Percentiles rank a stretch among this genome's conserved stretches.
Evolutionary conservation across 1,139 yeast species (phyloP).

Genomic region (Blastobotrys apis): DNA sequence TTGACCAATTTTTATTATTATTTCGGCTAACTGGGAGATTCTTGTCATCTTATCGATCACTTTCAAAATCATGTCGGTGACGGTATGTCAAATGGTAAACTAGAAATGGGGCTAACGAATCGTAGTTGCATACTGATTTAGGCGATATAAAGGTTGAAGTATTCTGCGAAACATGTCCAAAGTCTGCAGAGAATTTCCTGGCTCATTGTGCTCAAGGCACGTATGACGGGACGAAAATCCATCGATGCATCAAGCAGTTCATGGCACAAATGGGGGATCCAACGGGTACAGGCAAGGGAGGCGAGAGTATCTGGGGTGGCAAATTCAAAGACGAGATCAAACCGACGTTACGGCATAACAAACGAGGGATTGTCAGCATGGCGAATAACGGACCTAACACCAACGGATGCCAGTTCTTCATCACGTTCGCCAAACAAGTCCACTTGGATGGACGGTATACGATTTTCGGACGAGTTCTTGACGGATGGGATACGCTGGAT

Average conservation of each 20-base stretch:
- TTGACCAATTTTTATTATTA: background rate
- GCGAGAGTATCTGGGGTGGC: constrained; percentile 50
- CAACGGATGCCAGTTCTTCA: constrained; percentile 44
- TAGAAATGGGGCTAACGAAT: background rate
- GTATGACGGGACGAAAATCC: constrained; percentile 40
- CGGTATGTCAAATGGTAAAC: background rate
- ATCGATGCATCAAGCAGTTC: constrained; percentile 44
- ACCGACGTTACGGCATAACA: constrained; percentile 40
- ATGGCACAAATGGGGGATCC: constrained; percentile 52
- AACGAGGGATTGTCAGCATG: constrained; percentile 45
- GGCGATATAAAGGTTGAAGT: constrained; percentile 42
- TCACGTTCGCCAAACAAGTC: constrained; percentile 39
- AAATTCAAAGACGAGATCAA: constrained; percentile 47
- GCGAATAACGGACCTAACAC: constrained; percentile 44
- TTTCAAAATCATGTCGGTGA: background rate
- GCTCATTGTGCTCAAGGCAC: constrained; percentile 49
- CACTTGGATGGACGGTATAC: constrained; percentile 54
- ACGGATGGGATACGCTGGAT: constrained; percentile 36
- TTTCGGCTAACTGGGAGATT: too few species aligned
- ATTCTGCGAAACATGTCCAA: constrained; percentile 41
- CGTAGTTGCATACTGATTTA: constrained; percentile 39
- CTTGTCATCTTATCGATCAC: too few species aligned
- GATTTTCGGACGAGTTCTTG: constrained; percentile 52
- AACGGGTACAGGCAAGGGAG: constrained; percentile 48
- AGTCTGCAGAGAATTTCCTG: constrained; percentile 42